phyloP scores from a whole-genome alignment of 2,329 filamentous ascomycete genomes.

The Arthrobotrys conoides region DNA sequence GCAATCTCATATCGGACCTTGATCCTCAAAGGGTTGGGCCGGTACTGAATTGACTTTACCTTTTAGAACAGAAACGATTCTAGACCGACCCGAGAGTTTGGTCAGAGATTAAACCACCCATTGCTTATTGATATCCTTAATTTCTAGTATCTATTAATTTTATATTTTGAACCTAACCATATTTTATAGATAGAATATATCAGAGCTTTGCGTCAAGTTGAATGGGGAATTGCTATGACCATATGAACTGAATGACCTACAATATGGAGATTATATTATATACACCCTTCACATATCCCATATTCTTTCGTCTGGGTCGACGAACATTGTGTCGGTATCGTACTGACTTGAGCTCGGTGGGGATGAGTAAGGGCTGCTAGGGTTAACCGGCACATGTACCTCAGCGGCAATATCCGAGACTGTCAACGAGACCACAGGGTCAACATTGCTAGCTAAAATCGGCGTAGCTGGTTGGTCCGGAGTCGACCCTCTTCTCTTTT shows the following conservation, averaged over 20 bases:
- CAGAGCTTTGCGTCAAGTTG: background rate
- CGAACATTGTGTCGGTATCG: constrained; percentile 38
- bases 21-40: background rate
- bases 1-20: background rate
- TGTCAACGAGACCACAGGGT: constrained; percentile 51
- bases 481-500: constrained; percentile 18
- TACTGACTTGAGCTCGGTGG: constrained; percentile 44
- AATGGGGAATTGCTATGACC: background rate
- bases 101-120: background rate
- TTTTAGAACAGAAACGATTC: constrained; percentile 9
- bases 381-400: constrained; percentile 48
- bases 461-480: constrained; percentile 45
- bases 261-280: background rate
- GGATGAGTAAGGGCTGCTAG: constrained; percentile 52
- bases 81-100: background rate
- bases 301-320: constrained; percentile 43
- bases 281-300: constrained; percentile 12
- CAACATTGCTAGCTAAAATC: constrained; percentile 55
- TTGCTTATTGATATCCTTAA: background rate
- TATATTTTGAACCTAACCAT: background rate
- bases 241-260: background rate
- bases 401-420: constrained; percentile 57
- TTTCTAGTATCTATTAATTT: background rate
- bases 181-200: background rate
- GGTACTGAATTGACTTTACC: background rate